Evolutionary conservation across 352 stramenopile species (phyloP), one percentile per base, ranked within the genome.

Genomic region (Blastocystis sp.): DNA sequence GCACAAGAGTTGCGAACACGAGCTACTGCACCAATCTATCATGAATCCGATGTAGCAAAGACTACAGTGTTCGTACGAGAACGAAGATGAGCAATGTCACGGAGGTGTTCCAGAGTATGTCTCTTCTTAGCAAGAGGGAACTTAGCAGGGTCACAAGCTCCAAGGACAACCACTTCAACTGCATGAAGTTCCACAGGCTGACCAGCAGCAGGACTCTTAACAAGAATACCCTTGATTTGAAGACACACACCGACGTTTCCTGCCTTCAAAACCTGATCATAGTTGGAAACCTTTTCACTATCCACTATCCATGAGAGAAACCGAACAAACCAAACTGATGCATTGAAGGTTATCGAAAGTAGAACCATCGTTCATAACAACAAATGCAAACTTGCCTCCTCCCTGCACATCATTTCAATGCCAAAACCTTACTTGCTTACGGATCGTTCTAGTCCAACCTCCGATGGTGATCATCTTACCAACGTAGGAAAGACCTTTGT

Each of bases 41-140:
- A 16, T n/a, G 19, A 29, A 56, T 12, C 27, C 0, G 27, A 32
- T 1, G 1, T 6, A 12, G 27, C 4, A 29, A 37, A 92, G 3
- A 39, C 4, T 29, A 87, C 65, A 16, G 95, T 98, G 91, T 98
- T 98, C 21, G 95, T 98, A 19, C 96, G 90, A 24, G 95, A 94
- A 42, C 96, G 92, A 49, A 98, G 90, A 89, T 98, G 96, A 52
- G 96, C 91, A 71, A 98, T 95, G 80, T 95, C 95, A 51, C 96
- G 91, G 54, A 99, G 89, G 87, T 98, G 98, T 91, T 98, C 96
- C 24, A 98, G 90, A 35, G 94, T 95, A 89, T 98, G 95, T 87
- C 95, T 94, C 90, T 99, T 99, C 92, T 99, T 99, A 71, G 97
- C 95, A 27, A 99, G 90, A 37, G 96, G 96, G 81, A 97, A 98